A percentile compares a stretch with the other conserved stretches of the same genome.
phyloP scores from a whole-genome alignment of 2,329 filamentous ascomycete species.

The Arthrinium puccinioides region DNA sequence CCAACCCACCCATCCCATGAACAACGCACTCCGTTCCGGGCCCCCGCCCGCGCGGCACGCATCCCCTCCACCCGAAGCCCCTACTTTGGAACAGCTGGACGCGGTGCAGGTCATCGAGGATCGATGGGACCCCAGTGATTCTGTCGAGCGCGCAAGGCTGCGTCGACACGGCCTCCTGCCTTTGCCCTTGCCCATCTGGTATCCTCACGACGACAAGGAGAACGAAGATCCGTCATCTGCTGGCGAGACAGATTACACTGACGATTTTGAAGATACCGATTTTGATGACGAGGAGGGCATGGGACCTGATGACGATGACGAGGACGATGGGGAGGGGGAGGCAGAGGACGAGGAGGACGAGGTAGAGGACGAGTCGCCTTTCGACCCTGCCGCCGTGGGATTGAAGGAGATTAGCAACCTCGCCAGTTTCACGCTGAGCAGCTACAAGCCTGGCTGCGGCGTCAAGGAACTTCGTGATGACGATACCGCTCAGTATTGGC shows the following conservation, averaged over 20 bases:
- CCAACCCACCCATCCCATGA: no score
- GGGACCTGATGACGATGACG: slow-evolving; percentile 19
- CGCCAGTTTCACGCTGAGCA: slow-evolving; percentile 76
- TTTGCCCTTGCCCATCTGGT: neutral
- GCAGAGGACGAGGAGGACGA: slow-evolving; percentile 18
- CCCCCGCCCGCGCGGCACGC: neutral
- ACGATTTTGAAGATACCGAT: slow-evolving; percentile 6
- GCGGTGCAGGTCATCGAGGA: neutral
- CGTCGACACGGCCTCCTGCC: neutral
- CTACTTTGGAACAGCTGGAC: neutral
- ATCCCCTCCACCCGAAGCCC: neutral
- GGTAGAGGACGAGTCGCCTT: slow-evolving; percentile 29
- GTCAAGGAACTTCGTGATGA: slow-evolving; percentile 70
- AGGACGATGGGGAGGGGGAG: slow-evolving; percentile 21
- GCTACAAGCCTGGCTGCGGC: slow-evolving; percentile 72
- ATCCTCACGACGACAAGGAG: neutral
- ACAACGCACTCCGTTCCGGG: neutral
- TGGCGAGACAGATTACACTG: neutral
- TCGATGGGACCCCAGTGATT: neutral
- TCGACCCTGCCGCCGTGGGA: slow-evolving; percentile 47
- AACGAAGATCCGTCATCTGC: neutral
- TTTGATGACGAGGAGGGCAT: slow-evolving; percentile 15
- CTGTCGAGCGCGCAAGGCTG: neutral
- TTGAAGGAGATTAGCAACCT: slow-evolving; percentile 82
- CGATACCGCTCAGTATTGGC: slow-evolving; percentile 70